Evolutionary conservation across 768 basidiomycete genomes (phyloP), one percentile per base, ranked within the genome.

Genomic region (Imleria badia): DNA sequence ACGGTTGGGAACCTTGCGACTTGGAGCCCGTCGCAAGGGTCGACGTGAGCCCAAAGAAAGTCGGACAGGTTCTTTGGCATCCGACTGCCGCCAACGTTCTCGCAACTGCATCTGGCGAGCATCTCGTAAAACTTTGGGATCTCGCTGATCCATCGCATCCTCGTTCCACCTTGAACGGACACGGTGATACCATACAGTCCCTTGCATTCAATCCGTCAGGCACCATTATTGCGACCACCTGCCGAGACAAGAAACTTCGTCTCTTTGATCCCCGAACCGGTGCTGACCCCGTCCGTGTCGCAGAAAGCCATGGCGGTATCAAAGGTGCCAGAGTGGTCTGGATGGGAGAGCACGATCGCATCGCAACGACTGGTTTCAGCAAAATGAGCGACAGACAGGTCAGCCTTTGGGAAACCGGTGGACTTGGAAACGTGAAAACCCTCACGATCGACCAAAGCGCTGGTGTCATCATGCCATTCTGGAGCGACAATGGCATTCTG

Each of bases 391-490:
- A 99, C 69, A 81, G 96, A 10, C 94, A 99, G 71, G 79, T 94
- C 33, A 80, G 78, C 51, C 73, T 99, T 41, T 99, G 95, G 96
- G 94, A 98, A 67, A 83, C 90, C 2, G 82, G 86, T 11, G 78
- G 84, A 14, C 71, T 98, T 49, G 77, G 72, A 38, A 93, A 83
- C 67, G 62, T 94, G 59, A 95, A 93, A 75, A 91, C 83, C 54
- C 74, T 85, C 49, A 78, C 78, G 14, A 75, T 98, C 56, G 96
- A 99, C 71, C 93, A 95, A 70, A 87, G 87, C 36, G 85, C 94
- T 48, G 96, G 96, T 36, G 92, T 96, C 11, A 70, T 95, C 40
- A 98, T 98, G 94, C 96, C 96, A 3, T 97, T 97, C 84, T 98
- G 92, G 86, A 86, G 83, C 39, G 94, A 96, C 62, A 98, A 96